A percentile compares a stretch with the other conserved stretches of the same genome.
Evolutionary conservation across 1,284 basidiomycete genomes (phyloP).

Genomic region (Apiotrichum siamense): DNA sequence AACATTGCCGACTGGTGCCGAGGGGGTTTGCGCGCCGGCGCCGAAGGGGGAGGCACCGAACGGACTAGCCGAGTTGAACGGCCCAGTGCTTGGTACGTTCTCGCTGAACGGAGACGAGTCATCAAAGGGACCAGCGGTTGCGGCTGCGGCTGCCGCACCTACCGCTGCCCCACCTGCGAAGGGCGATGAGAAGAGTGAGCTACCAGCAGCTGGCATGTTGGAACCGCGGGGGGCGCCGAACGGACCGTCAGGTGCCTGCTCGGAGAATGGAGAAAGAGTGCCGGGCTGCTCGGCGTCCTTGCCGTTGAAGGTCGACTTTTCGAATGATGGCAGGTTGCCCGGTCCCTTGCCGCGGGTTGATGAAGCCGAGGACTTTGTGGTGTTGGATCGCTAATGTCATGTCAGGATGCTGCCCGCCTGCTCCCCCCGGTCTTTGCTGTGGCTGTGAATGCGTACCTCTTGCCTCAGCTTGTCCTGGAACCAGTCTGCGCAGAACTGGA

Average conservation of each 20-base stretch:
- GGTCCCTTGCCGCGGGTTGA: constrained; percentile 49
- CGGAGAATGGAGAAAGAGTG: constrained; percentile 45
- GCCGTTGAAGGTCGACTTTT: constrained; percentile 23
- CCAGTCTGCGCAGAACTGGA: constrained; percentile 95
- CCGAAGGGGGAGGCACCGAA: constrained; percentile 40
- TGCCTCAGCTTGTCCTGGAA: constrained; percentile 58
- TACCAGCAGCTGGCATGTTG: constrained; percentile 17
- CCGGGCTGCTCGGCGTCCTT: constrained; percentile 42
- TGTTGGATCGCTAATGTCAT: constrained; percentile 2
- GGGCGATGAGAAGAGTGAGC: constrained; percentile 20
- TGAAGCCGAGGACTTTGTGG: constrained; percentile 1
- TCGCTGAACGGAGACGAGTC: constrained; percentile 27
- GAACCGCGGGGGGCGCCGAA: constrained; percentile 33
- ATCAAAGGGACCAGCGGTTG: background rate
- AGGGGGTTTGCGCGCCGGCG: constrained; percentile 49
- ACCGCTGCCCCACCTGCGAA: constrained; percentile 25
- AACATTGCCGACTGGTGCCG: constrained; percentile 50
- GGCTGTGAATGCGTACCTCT: constrained; percentile 40
- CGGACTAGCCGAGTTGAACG: constrained; percentile 6
- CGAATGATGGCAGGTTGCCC: constrained; percentile 68
- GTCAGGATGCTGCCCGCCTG: background rate
- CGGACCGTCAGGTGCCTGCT: constrained; percentile 41
- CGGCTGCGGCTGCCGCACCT: background rate
- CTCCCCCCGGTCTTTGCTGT: background rate
- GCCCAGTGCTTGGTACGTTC: constrained; percentile 16